These are phyloP conservation scores for Leishmania amazonensis DNA, from an alignment of 208 protist genomes.

Conservation along the genomic window DNA sequence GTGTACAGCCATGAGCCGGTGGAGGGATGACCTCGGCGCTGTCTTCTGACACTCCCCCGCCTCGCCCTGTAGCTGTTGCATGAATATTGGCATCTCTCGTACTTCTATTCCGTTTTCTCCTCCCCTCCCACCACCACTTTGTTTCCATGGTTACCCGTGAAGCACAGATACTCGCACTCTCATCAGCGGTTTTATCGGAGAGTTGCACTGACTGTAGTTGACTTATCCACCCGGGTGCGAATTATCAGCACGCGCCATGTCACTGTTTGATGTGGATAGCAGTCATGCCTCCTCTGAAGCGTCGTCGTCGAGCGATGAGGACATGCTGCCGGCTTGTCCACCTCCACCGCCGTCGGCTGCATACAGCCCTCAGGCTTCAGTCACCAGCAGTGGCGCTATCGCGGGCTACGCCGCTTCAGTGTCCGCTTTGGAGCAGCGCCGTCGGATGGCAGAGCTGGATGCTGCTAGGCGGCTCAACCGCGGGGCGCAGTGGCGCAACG, in stretches of 20 bases:
- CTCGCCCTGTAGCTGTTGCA: neutral
- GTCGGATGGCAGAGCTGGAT: slow-evolving; percentile 25
- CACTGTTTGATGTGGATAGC: slow-evolving; percentile 35
- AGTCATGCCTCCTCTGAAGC: slow-evolving; percentile 6
- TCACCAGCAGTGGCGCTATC: neutral
- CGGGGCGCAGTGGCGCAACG: slow-evolving; percentile 14
- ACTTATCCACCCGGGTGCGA: accelerated
- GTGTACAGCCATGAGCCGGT: too few species aligned
- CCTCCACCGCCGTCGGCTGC: slow-evolving; percentile 1
- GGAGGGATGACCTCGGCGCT: too few species aligned
- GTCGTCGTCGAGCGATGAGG: slow-evolving; percentile 17
- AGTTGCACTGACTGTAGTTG: neutral
- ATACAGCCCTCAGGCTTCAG: neutral
- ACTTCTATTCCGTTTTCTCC: neutral
- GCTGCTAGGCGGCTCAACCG: slow-evolving; percentile 1
- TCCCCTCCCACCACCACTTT: too few species aligned
- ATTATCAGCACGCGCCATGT: slow-evolving; percentile 5
- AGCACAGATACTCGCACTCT: neutral
- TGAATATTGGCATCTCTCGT: neutral
- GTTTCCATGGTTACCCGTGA: neutral
- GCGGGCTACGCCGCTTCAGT: neutral
- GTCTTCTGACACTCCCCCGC: too few species aligned
- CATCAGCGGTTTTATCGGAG: neutral
- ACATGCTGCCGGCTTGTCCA: slow-evolving; percentile 1
- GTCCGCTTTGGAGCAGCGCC: slow-evolving; percentile 24